Evolutionary conservation across 305 asterid genomes (phyloP), one percentile per base, ranked within the genome.

Genomic region (Coffea humblotiana): DNA sequence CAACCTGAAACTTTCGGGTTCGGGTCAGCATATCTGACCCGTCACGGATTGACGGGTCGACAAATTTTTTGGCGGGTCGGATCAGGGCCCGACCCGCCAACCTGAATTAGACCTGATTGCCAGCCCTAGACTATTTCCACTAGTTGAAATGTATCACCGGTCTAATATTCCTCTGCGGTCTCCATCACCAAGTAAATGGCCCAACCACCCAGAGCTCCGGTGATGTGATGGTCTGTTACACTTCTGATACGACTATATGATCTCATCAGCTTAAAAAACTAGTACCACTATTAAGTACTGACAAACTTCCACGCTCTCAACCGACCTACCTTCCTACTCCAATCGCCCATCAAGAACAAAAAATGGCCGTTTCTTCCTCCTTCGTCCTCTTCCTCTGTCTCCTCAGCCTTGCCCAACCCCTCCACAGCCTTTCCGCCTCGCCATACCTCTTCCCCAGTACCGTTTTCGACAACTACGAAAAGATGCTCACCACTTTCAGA

Each of bases 401-500:
- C 78, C 80, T 87, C 79, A 68, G 84, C 86, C 49, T 81, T 47
- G 8, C 25, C 71, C 52, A 37, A 37, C 48, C 52, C 71, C 68
- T 84, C 81, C 56, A 68, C 84, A 45, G 72, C 82, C 32, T 79
- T 72, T 77, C 65, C 83, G 23, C 86, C 71, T 77, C 89, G 4
- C 84, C 90, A 0, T 80, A 90, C 92, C 92, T 91, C 81, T 94
- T 90, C 76, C 80, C 91, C 52, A 18, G 88, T 60, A 91, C 96
- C 8, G 84, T 95, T 67, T 49, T 79, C 83, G 88, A 70, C 15
- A 86, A 89, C 86, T 94, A 94, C 88, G 79, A 90, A 49, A 89
- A 84, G 58, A 94, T 95, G 99, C 86, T 92, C 77, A 9, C 81
- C 3, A 56, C 83, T 64, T 87, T 95, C 90, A 94, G 81, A 80